Evolutionary conservation across 345 rosid genomes (phyloP), one percentile per base, ranked within the genome.

Genomic region (Pistacia vera): DNA sequence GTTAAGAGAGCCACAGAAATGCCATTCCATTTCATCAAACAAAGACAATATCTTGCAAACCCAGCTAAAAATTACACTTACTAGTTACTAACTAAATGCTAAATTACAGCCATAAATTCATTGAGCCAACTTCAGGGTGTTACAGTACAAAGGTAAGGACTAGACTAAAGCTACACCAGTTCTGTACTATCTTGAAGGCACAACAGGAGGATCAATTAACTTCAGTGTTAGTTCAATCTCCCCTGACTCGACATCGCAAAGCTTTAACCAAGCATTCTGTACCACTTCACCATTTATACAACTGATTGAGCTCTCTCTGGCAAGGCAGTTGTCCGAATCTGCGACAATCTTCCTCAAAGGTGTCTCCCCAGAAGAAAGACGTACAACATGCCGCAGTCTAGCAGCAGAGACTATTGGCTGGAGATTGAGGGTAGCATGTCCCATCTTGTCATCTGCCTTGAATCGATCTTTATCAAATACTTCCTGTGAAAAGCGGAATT

Each of bases 391-490:
- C 82, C 92, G 90, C 80, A 96, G 84, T 74, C 99, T 82, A 46
- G 97, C 90, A 22, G 94, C 91, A 52, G 99, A 93, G 78, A 88
- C 82, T 30, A 96, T 84, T 2, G 97, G 97, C 74, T 93, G 99
- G 79, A 96, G 95, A 86, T 80, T 92, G 74, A 96, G 86, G 67
- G 82, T 68, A 56, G 99, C 99, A 68, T 87, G 88, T 41, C 99
- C 99, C 99, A 96, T 96, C 84, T 96, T 92, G 79, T 96, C 99
- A 84, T 96, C 99, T n/a, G 97, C 80, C 85, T 93, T 96, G 90
- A 96, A 96, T 63, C 90, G 90, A 78, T 96, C 99, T 82, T 91
- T 96, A 70, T 96, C 99, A 70, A 90, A 96, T 69, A 96, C 99
- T 91, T 96, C 98, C 99, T 95, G 91, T 59, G 13, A 38, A 77